These are phyloP conservation scores for Noccaea bulbosa DNA, from an alignment of 345 rosid genomes.

Conservation along the genomic window DNA sequence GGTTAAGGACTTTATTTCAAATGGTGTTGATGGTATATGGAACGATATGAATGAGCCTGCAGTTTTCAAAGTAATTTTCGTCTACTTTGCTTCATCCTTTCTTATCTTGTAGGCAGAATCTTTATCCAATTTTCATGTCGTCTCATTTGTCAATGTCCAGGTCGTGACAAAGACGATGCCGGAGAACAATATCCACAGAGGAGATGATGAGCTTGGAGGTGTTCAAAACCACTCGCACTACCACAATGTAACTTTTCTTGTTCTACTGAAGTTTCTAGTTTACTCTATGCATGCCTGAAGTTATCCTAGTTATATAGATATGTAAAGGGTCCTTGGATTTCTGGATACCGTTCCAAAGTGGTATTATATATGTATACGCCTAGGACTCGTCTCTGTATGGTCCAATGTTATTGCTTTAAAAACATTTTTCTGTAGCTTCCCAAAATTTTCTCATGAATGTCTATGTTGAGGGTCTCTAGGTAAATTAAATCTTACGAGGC, in stretches of 20 bases:
- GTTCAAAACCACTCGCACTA: conserved; percentile 76
- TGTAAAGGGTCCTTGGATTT: background rate
- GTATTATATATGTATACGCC: conserved; percentile 2
- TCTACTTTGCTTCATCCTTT: conserved; percentile 6
- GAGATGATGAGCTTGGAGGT: conserved; percentile 85
- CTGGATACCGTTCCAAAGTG: background rate
- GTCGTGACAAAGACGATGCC: conserved; percentile 92
- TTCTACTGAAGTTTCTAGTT: conserved; percentile 7
- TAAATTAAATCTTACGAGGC: background rate
- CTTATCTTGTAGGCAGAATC: conserved; percentile 24
- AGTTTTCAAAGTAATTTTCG: conserved; percentile 65
- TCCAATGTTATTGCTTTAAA: conserved; percentile 9
- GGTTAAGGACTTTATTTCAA: conserved; percentile 74
- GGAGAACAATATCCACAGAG: conserved; percentile 75
- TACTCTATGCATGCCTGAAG: conserved; percentile 12
- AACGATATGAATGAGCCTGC: conserved; percentile 98
- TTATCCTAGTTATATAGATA: conserved; percentile 1
- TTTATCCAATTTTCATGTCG: conserved; percentile 14
- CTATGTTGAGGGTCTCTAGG: conserved; percentile 14
- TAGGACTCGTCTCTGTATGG: background rate
- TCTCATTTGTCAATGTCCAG: conserved; percentile 45
- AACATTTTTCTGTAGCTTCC: background rate
- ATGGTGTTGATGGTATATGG: conserved; percentile 98
- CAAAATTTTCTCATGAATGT: conserved; percentile 7
- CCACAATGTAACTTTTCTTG: conserved; percentile 73